Evolutionary conservation across 2,329 filamentous ascomycete genomes (phyloP).

Genomic region (Boeremia lycopersici): DNA sequence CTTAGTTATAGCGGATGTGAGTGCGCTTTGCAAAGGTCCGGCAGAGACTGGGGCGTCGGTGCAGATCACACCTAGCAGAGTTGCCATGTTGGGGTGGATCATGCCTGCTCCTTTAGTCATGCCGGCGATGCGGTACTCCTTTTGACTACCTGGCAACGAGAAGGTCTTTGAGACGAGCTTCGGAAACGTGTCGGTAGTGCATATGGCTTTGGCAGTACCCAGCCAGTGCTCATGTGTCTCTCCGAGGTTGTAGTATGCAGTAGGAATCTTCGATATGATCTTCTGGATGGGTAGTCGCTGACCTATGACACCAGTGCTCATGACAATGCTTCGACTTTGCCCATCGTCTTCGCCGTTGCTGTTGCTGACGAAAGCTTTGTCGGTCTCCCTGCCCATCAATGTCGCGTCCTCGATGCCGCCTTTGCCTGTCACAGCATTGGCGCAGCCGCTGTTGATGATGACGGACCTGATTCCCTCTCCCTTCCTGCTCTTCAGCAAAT

Average conservation of each 20-base stretch:
- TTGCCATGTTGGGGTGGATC: conserved; percentile 99
- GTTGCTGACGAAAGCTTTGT: conserved; percentile 61
- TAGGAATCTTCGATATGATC: conserved; percentile 82
- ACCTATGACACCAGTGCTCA: conserved; percentile 98
- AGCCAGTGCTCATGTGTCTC: conserved; percentile 86
- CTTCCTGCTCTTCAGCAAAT: conserved; percentile 69
- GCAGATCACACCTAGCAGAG: conserved; percentile 86
- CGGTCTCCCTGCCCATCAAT: conserved; percentile 80
- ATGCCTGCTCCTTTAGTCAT: conserved; percentile 99
- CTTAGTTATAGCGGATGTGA: conserved; percentile 75
- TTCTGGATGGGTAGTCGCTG: conserved; percentile 91
- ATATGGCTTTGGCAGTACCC: conserved; percentile 84
- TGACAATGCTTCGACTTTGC: conserved; percentile 76
- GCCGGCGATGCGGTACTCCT: conserved; percentile 83
- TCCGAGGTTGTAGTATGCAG: conserved; percentile 73
- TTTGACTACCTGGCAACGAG: conserved; percentile 78
- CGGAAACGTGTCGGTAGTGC: conserved; percentile 97
- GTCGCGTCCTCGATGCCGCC: conserved; percentile 87
- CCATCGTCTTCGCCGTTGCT: conserved; percentile 48
- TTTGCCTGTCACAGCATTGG: conserved; percentile 94
- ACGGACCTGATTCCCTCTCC: conserved; percentile 78
- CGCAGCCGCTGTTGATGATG: conserved; percentile 93
- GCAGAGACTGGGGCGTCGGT: conserved; percentile 85
- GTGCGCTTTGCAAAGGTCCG: conserved; percentile 68
- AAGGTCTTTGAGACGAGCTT: conserved; percentile 90